phyloP scores from a whole-genome alignment of 1,284 basidiomycete genomes.

The Trichosporon faecale region DNA sequence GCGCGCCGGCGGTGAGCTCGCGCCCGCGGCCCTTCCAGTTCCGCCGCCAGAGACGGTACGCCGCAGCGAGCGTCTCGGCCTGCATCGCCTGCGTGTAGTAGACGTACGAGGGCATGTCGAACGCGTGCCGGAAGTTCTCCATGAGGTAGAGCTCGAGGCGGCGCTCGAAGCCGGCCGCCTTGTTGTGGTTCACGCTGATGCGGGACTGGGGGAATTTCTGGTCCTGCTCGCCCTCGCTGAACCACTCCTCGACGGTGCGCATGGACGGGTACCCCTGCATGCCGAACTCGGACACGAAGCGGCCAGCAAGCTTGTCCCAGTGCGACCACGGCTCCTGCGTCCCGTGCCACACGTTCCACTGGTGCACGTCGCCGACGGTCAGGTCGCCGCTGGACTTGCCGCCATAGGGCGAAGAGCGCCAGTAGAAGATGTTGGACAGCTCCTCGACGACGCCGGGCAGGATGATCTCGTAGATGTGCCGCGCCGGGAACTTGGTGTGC shows the following conservation, averaged over 20 bases:
- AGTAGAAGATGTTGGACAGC: constrained; percentile 69
- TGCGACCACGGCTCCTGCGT: constrained; percentile 82
- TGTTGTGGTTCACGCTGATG: constrained; percentile 77
- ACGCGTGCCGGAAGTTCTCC: constrained; percentile 80
- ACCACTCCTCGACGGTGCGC: constrained; percentile 78
- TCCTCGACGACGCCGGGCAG: constrained; percentile 68
- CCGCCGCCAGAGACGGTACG: constrained; percentile 69
- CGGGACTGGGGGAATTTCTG: constrained; percentile 85
- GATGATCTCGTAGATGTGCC: constrained; percentile 78
- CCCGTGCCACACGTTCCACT: constrained; percentile 89
- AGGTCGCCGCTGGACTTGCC: constrained; percentile 70
- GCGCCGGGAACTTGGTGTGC: constrained; percentile 76
- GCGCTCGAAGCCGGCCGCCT: constrained; percentile 77
- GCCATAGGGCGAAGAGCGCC: constrained; percentile 80
- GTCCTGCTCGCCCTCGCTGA: constrained; percentile 35
- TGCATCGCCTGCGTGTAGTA: constrained; percentile 83
- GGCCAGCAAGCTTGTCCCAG: constrained; percentile 77
- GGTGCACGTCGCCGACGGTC: constrained; percentile 78
- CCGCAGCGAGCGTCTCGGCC: constrained; percentile 69
- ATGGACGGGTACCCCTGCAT: constrained; percentile 70
- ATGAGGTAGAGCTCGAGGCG: constrained; percentile 82
- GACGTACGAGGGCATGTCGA: constrained; percentile 78
- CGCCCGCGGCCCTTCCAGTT: constrained; percentile 69
- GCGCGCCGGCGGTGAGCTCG: constrained; percentile 69
- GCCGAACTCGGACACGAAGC: constrained; percentile 67